Evolutionary conservation across 2,329 filamentous ascomycete genomes (phyloP), one percentile per base, ranked within the genome.

Genomic region (Trichoderma atrobrunneum): DNA sequence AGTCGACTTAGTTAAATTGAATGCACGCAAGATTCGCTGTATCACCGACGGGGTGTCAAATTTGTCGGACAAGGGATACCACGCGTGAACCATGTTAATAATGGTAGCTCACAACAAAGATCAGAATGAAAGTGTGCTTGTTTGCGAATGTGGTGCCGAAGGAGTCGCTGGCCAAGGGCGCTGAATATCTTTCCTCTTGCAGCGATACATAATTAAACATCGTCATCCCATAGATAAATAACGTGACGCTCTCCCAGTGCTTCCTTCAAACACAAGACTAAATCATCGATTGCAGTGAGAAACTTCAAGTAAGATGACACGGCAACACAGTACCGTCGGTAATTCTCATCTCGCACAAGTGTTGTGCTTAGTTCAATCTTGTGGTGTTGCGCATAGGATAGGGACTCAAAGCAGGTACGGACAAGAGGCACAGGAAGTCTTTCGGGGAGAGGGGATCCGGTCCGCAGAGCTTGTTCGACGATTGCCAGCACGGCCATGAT

Each of bases 401-500:
- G 36, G 7, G 75, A 61, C n/a, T 80, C 76, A 63, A 80, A 76
- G 16, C 78, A 78, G 3, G 81, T 80, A 3, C 80, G 79, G 1
- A 86, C 75, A 26, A 87, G 74, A 2, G 86, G 86, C 1, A 83
- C 82, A 0, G 86, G 86, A 0, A 87, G 74, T 3, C 85, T 78
- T 66, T 85, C 83, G 0, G 86, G 86, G 0, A 86, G 74, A 0
- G 86, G 80, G n/a, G 82, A 81, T 0, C 84, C 85, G 0, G 84
- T 86, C 24, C 83, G 81, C 16, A 88, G 75, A 2, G 84, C 78
- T 64, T 86, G 84, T 63, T 86, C 84, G 7, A 85, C 76, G 3
- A 87, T 81, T 1, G 78, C 79, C 1, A 87, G 75, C 2, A 87
- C 84, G 1, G 84, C 84, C 86, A 87, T 88, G 65, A 86, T 74